These are phyloP conservation scores for Chimonanthus praecox DNA, from an alignment of 164 flowering plant genomes.

Conservation along the genomic window DNA sequence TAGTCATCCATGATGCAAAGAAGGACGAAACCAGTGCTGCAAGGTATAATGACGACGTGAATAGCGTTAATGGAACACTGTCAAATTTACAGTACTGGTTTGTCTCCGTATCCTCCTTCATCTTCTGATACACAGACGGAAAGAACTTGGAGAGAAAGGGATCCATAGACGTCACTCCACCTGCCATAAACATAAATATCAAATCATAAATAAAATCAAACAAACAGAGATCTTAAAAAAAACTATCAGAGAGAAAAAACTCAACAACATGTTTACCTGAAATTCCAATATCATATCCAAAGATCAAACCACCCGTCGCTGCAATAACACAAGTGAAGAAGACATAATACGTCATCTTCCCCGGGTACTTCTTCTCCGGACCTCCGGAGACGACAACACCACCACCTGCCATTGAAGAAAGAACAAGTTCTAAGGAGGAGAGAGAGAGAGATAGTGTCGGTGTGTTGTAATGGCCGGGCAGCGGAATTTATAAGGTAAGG, in stretches of 20 bases:
- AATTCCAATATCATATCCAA: constrained; percentile 31
- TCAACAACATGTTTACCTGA: constrained; percentile 16
- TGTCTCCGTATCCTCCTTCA: constrained; percentile 5
- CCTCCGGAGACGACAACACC: constrained; percentile 27
- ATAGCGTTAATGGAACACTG: constrained; percentile 17
- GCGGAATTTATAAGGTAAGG: too few species aligned
- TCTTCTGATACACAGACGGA: constrained; percentile 20
- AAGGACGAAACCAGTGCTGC: constrained; percentile 27
- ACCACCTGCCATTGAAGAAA: constrained; percentile 37
- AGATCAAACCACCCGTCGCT: constrained; percentile 28
- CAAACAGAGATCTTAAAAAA: neutral
- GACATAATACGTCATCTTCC: constrained; percentile 12
- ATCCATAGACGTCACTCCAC: constrained; percentile 34
- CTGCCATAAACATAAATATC: constrained; percentile 7
- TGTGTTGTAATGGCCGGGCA: too few species aligned
- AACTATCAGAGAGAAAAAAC: neutral
- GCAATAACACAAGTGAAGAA: constrained; percentile 17
- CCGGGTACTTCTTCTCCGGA: constrained; percentile 38
- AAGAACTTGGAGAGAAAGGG: constrained; percentile 27
- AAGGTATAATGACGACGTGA: constrained; percentile 31
- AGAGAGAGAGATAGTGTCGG: too few species aligned
- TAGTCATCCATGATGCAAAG: constrained; percentile 25
- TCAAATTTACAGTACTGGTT: constrained; percentile 32
- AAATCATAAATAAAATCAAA: neutral
- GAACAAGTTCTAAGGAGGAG: too few species aligned